Conservation (phyloP, 2,329 filamentous ascomycete genomes). For the Herpotrichia juniperi region DNA sequence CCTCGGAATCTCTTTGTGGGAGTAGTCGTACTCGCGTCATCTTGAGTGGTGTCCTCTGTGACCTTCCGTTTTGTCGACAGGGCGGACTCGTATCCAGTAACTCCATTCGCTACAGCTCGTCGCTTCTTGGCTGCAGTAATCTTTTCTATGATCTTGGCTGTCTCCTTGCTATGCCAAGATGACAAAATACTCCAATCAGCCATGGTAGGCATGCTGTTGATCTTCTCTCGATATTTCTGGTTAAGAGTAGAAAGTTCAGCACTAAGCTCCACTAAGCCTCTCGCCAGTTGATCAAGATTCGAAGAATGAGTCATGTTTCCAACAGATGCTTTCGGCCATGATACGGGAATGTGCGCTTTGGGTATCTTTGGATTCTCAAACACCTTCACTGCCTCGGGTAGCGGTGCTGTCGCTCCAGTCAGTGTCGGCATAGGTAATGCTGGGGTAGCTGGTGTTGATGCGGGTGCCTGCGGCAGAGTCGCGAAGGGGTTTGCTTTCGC, state of each 20-base stretch:
- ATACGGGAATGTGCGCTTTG: constrained; percentile 30
- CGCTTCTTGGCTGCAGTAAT: constrained; percentile 37
- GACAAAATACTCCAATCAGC: constrained; percentile 40
- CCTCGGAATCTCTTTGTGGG: constrained; percentile 34
- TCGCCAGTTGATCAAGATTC: constrained; percentile 16
- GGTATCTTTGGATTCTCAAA: constrained; percentile 14
- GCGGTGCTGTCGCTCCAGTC: neutral
- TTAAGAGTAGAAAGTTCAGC: constrained; percentile 35
- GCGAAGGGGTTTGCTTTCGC: neutral
- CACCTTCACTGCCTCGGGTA: neutral
- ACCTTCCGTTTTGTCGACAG: constrained; percentile 42
- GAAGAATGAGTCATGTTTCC: constrained; percentile 9
- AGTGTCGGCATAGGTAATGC: constrained; percentile 3
- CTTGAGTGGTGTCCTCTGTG: constrained; percentile 17
- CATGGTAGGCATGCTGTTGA: constrained; percentile 24
- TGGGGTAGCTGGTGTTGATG: neutral
- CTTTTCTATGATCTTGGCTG: constrained; percentile 33
- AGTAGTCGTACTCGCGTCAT: constrained; percentile 16
- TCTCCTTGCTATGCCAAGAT: constrained; percentile 35
- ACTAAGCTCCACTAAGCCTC: constrained; percentile 24
- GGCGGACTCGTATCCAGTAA: constrained; percentile 38
- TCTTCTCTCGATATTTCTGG: constrained; percentile 29
- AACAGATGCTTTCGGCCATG: constrained; percentile 21
- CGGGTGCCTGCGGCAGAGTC: neutral
- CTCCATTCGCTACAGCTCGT: constrained; percentile 31